Evolutionary conservation across 2,329 filamentous ascomycete species (phyloP).

Genomic region (Colletotrichum cuscutae): DNA sequence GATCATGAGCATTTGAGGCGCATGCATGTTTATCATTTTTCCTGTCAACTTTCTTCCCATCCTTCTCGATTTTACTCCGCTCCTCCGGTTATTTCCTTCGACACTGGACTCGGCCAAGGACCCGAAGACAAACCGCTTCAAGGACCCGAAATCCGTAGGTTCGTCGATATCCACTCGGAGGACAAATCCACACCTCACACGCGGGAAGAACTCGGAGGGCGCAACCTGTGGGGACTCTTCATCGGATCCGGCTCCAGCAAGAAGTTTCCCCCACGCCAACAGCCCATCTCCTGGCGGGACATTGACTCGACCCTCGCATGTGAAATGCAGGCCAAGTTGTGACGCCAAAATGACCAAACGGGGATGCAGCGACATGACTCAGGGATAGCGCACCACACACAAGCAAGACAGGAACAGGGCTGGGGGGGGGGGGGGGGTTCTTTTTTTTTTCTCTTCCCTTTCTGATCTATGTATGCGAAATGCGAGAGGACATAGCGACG

Average conservation of each 20-base stretch:
- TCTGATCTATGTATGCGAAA: slow-evolving; percentile 5
- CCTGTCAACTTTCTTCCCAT: neutral
- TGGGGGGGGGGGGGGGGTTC: neutral
- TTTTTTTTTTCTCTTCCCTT: neutral
- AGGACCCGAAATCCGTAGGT: neutral
- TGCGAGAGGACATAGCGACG: slow-evolving; percentile 5
- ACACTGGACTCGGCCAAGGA: neutral
- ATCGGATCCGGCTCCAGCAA: slow-evolving; percentile 2
- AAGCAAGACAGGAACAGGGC: neutral
- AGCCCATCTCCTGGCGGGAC: slow-evolving; percentile 17
- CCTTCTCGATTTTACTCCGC: neutral
- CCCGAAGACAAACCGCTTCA: neutral
- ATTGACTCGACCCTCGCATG: slow-evolving; percentile 26
- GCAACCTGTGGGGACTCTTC: slow-evolving; percentile 10
- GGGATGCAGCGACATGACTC: slow-evolving; percentile 20
- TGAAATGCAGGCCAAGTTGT: slow-evolving; percentile 28
- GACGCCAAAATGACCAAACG: slow-evolving; percentile 25
- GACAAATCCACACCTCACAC: neutral
- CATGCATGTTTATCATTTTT: slow-evolving; percentile 5
- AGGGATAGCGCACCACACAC: slow-evolving; percentile 10
- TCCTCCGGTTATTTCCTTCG: neutral
- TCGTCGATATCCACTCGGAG: neutral
- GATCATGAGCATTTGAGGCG: slow-evolving; percentile 30
- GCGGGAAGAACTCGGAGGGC: slow-evolving; percentile 13
- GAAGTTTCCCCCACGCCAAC: slow-evolving; percentile 8